phyloP scores from a whole-genome alignment of 1,139 yeast species.

The Casaregolazyma suthepensis region DNA sequence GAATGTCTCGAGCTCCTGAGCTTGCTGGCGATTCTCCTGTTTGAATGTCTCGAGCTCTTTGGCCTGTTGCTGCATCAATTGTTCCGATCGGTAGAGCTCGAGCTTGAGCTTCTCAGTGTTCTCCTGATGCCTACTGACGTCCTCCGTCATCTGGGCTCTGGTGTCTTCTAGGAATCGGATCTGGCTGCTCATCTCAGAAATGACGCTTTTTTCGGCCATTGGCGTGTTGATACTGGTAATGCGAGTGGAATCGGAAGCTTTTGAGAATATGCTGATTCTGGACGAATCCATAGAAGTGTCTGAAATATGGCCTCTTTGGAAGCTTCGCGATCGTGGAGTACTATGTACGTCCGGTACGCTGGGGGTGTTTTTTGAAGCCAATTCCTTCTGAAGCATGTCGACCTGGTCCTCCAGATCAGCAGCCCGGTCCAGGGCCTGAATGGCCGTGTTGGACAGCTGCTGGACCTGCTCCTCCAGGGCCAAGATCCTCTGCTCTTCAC shows the following conservation, averaged over 20 bases:
- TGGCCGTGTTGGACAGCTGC: constrained; percentile 29
- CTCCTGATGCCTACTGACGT: not conserved
- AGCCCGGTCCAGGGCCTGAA: constrained; percentile 32
- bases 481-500: constrained; percentile 26
- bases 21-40: not conserved
- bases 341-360: not conserved
- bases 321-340: not conserved
- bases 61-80: not conserved
- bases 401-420: constrained; percentile 27
- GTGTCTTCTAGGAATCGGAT: not conserved
- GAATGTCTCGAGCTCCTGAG: constrained; percentile 5
- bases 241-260: not conserved
- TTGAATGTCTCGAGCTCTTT: not conserved
- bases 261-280: not conserved
- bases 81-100: not conserved
- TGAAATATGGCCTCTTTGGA: not conserved
- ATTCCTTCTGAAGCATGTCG: constrained; percentile 9
- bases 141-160: not conserved
- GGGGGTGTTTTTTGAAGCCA: not conserved
- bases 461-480: constrained; percentile 30
- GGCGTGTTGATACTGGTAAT: not conserved
- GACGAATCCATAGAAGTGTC: not conserved
- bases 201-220: not conserved
- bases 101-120: not conserved
- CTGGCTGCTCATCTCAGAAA: not conserved